Evolutionary conservation across 352 stramenopile genomes (phyloP), one percentile per base, ranked within the genome.

Genomic region (Lagenidium giganteum): DNA sequence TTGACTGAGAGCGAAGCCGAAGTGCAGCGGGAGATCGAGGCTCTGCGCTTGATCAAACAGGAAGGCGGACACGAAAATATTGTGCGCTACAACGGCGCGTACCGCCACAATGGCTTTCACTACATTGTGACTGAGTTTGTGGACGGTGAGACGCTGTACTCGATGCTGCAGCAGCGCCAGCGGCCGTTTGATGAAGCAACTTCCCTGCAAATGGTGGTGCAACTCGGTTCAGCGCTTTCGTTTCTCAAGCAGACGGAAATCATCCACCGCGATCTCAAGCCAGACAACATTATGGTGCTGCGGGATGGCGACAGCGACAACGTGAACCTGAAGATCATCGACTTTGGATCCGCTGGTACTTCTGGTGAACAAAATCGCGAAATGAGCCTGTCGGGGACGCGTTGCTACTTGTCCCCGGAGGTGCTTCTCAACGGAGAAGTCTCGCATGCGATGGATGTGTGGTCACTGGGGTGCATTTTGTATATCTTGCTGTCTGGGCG

Each of bases 231-330:
- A 28, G 76, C 73, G 21, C 43, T 88, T 17, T 53, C 53, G 17
- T 88, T 87, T 44, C 66, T 92, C 47, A 61, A 88, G 40, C 18
- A 55, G 11, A 44, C 61, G 5, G 61, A 78, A 33, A 57, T 91
- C 30, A 43, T 85, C 17, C 81, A 93, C 42, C 69, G 80, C 21
- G 81, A 93, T 46, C 57, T 93, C 8, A 93, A 93, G 45, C 81
- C 81, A 0, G 81, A 92, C 42, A 93, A 93, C 34, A 59, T 93
- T 46, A 81, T 93, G 69, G 47, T 90, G 8, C 40, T 64, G n/a
- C 34, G 54, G 29, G 28, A 32, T 17, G 27, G 9, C n/a, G 35
- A 58, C 20, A 9, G 22, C 17, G 57, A 60, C 22, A 9, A 36
- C 34, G 47, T 79, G 2, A 53, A 39, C n/a, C 61, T 91, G 31